A percentile compares a stretch with the other conserved stretches of the same genome.
Conservation (phyloP, 2,329 filamentous ascomycete species). For the Zopfia rhizophila region DNA sequence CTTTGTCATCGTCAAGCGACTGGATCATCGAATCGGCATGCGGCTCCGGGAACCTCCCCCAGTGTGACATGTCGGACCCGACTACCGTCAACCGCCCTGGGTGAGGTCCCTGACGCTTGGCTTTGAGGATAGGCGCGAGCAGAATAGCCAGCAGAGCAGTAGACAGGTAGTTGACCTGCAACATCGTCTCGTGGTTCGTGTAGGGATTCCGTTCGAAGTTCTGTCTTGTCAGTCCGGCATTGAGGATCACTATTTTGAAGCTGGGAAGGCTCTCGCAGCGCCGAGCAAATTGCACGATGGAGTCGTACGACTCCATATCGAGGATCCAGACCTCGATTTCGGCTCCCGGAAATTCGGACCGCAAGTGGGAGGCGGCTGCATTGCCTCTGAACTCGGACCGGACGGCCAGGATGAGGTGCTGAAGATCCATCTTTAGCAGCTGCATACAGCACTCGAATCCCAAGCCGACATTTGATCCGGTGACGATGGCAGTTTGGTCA, state of each 20-base stretch:
- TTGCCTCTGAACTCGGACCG: constrained; percentile 40
- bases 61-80: constrained; percentile 6
- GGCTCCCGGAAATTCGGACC: constrained; percentile 19
- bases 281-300: constrained; percentile 31
- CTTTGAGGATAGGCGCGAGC: constrained; percentile 50
- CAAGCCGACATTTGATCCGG: constrained; percentile 43
- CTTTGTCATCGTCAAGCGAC: constrained; percentile 26
- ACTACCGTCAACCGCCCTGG: constrained; percentile 26
- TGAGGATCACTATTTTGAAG: constrained; percentile 45
- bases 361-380: constrained; percentile 28
- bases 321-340: constrained; percentile 39
- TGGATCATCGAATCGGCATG: constrained; percentile 23
- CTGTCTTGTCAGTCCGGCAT: constrained; percentile 41
- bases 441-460: constrained; percentile 37
- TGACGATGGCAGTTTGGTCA: constrained; percentile 55
- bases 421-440: constrained; percentile 32
- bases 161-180: constrained; percentile 68
- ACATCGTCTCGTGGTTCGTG: constrained; percentile 46
- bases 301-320: constrained; percentile 37
- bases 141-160: constrained; percentile 63
- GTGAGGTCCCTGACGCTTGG: constrained; percentile 10
- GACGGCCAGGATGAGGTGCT: constrained; percentile 42
- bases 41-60: constrained; percentile 16
- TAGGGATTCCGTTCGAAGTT: constrained; percentile 22
- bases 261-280: constrained; percentile 19